Conservation (phyloP, 306 rosid species). For the Senna tora region DNA sequence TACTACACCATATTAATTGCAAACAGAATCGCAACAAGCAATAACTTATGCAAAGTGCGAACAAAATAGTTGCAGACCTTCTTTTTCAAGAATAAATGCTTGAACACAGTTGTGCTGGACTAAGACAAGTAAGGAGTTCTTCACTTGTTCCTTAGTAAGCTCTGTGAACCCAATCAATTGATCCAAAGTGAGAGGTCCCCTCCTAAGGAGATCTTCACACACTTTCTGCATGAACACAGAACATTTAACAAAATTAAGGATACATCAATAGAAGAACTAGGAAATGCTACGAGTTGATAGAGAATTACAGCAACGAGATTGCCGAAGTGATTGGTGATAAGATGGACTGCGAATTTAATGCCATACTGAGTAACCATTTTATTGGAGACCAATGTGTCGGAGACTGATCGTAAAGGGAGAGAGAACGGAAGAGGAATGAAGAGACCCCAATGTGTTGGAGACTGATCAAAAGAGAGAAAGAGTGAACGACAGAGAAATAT, state of each 20-base stretch:
- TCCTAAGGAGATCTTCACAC: constrained; percentile 63
- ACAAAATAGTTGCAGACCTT: constrained; percentile 16
- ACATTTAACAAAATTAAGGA: not conserved
- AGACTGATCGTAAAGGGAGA: not conserved
- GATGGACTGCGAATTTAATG: constrained; percentile 67
- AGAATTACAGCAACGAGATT: constrained; percentile 68
- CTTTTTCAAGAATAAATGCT: constrained; percentile 47
- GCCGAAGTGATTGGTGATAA: constrained; percentile 84
- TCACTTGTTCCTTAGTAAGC: constrained; percentile 65
- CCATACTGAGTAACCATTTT: constrained; percentile 62
- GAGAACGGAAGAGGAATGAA: constrained; percentile 13
- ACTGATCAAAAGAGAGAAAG: too few species aligned
- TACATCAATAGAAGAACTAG: not conserved
- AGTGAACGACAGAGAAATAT: too few species aligned
- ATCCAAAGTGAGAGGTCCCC: constrained; percentile 59
- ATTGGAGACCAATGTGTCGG: not conserved
- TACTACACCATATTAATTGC: constrained; percentile 14
- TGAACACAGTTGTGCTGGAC: constrained; percentile 92
- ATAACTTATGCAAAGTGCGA: not conserved
- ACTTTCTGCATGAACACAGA: constrained; percentile 61
- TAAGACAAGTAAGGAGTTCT: constrained; percentile 78
- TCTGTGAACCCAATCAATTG: constrained; percentile 60
- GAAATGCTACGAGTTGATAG: not conserved
- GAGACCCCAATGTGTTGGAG: too few species aligned
- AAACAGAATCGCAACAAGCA: not conserved